These are phyloP conservation scores for Boletus subcaerulescens DNA, from an alignment of 768 basidiomycete genomes.

Conservation along the genomic window DNA sequence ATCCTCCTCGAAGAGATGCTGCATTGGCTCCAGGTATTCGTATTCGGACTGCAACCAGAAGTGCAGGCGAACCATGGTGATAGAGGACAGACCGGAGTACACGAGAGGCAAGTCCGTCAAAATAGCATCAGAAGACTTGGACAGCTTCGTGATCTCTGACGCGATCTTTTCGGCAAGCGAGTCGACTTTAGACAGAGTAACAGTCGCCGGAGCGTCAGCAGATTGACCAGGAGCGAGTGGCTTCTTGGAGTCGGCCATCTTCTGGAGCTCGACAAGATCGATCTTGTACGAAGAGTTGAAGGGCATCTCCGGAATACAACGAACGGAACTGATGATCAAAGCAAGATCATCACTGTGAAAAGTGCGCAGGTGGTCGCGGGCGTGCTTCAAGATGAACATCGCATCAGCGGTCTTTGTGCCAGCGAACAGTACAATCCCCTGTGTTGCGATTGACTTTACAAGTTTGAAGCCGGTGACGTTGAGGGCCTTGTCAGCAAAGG, in stretches of 20 bases:
- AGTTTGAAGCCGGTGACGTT: constrained; percentile 11
- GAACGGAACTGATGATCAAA: constrained; percentile 7
- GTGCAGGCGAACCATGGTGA: constrained; percentile 29
- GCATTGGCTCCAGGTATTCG: constrained; percentile 28
- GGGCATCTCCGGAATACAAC: constrained; percentile 13
- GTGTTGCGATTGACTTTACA: constrained; percentile 7
- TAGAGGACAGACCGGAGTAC: constrained; percentile 31
- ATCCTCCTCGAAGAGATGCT: constrained; percentile 30
- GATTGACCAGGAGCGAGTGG: neutral
- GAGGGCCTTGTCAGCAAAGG: constrained; percentile 7
- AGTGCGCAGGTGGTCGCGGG: constrained; percentile 8
- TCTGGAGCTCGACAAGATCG: constrained; percentile 11
- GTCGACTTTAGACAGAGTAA: constrained; percentile 15
- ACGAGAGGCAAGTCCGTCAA: constrained; percentile 31
- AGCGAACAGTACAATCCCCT: constrained; percentile 6
- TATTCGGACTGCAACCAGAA: constrained; percentile 34
- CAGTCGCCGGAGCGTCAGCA: constrained; percentile 7
- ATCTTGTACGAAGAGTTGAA: constrained; percentile 18
- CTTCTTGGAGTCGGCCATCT: constrained; percentile 9
- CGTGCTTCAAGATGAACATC: constrained; percentile 9
- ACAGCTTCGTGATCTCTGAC: constrained; percentile 29
- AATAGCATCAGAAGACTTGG: constrained; percentile 25
- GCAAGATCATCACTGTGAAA: constrained; percentile 7
- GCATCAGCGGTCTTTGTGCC: constrained; percentile 8
- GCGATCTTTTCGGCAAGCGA: constrained; percentile 34